These are phyloP conservation scores for Lactifluus subvellereus DNA, from an alignment of 768 basidiomycete species.

Conservation along the genomic window DNA sequence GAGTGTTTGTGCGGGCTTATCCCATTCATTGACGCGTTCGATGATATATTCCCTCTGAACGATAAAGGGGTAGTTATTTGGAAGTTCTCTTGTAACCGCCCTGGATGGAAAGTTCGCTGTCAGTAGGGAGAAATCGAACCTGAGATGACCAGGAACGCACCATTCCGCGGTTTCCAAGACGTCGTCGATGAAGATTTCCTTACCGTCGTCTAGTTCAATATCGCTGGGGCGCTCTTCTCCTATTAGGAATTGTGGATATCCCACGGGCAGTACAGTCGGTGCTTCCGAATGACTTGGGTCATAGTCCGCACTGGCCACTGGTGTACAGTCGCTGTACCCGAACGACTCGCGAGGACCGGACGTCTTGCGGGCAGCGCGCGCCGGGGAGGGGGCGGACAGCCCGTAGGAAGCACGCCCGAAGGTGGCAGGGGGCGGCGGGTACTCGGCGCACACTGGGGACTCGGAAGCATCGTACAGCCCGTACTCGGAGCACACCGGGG, in stretches of 20 bases:
- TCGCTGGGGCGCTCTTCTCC: slow-evolving; percentile 23
- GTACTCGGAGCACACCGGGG: no score
- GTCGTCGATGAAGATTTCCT: slow-evolving; percentile 46
- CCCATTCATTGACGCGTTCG: slow-evolving; percentile 45
- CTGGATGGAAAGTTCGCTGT: slow-evolving; percentile 33
- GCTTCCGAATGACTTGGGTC: no score
- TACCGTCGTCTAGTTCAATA: slow-evolving; percentile 1
- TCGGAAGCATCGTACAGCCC: no score
- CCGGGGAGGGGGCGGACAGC: no score
- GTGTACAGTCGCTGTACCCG: no score
- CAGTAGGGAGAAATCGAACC: not conserved
- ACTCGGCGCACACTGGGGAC: no score
- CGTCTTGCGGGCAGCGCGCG: no score
- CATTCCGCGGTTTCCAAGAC: slow-evolving; percentile 41
- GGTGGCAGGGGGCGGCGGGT: no score
- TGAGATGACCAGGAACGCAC: slow-evolving; percentile 33
- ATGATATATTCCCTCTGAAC: slow-evolving; percentile 50
- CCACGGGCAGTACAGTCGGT: not conserved
- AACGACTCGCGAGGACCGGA: no score
- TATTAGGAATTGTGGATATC: slow-evolving; percentile 21
- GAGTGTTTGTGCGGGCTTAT: slow-evolving; percentile 39
- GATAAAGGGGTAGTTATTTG: slow-evolving; percentile 59
- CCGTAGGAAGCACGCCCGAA: no score
- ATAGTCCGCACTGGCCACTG: no score
- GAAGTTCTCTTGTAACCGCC: slow-evolving; percentile 64